These are phyloP conservation scores for Centrapalus pauciflorus DNA, from an alignment of 129 eudicot species.

Conservation along the genomic window DNA sequence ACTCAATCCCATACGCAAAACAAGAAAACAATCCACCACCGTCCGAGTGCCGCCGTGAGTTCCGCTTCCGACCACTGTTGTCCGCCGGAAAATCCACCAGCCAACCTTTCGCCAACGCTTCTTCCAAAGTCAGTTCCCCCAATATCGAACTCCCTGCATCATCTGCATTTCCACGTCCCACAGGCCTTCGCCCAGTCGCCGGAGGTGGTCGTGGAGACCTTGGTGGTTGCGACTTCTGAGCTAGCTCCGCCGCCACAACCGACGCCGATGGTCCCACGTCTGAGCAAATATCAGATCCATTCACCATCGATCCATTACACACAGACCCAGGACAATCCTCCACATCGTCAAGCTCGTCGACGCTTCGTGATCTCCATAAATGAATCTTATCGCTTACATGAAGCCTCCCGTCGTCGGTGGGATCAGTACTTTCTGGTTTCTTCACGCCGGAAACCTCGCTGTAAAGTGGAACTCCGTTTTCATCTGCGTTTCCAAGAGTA, in stretches of 20 bases:
- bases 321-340: neutral
- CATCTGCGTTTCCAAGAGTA: neutral
- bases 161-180: neutral
- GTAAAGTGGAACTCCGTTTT: neutral
- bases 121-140: slow-evolving; percentile 10
- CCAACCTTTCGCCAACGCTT: slow-evolving; percentile 15
- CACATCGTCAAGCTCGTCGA: slow-evolving; percentile 2
- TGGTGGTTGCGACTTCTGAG: slow-evolving; percentile 1
- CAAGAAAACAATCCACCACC: slow-evolving; percentile 13
- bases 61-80: neutral
- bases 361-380: slow-evolving; percentile 22
- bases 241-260: slow-evolving; percentile 3
- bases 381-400: slow-evolving; percentile 1
- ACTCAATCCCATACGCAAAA: slow-evolving; percentile 7
- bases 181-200: too few species aligned
- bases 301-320: slow-evolving; percentile 8
- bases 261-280: slow-evolving; percentile 17
- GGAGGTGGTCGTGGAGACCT: neutral
- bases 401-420: neutral
- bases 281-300: slow-evolving; percentile 6
- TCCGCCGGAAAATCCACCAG: neutral
- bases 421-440: neutral
- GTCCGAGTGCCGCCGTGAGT: slow-evolving; percentile 2
- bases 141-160: slow-evolving; percentile 7
- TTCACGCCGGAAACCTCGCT: neutral